Evolutionary conservation across 176 grass and related monocot genomes (phyloP).

Genomic region (Tillandsia fasciculata): DNA sequence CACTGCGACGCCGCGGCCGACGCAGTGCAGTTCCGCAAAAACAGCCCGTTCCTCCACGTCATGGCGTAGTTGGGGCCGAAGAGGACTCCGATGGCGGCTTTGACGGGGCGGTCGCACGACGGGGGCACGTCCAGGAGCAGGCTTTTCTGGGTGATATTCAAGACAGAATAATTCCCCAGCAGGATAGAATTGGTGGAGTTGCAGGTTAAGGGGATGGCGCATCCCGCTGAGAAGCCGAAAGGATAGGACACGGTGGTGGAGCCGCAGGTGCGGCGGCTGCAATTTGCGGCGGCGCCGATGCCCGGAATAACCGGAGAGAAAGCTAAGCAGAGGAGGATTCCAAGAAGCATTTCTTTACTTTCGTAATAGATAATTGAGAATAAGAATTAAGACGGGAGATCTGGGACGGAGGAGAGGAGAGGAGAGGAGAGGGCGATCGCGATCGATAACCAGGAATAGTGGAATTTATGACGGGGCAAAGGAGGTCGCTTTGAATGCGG

Average conservation of each 20-base stretch:
- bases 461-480: not conserved
- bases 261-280: conserved; percentile 31
- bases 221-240: conserved; percentile 47
- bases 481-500: not conserved
- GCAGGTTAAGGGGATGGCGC: conserved; percentile 31
- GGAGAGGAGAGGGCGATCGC: not conserved
- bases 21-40: conserved; percentile 15
- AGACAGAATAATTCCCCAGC: conserved; percentile 6
- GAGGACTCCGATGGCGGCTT: not conserved
- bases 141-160: conserved; percentile 13
- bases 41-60: conserved; percentile 23
- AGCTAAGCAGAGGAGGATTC: conserved; percentile 14
- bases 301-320: not conserved
- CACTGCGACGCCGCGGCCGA: rapidly evolving
- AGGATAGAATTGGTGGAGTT: not conserved
- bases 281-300: not conserved
- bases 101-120: conserved; percentile 26
- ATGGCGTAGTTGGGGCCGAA: conserved; percentile 30
- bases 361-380: too few relatives aligned
- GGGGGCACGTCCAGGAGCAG: conserved; percentile 11
- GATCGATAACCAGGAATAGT: not conserved
- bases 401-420: not conserved
- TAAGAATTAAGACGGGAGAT: not conserved
- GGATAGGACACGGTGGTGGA: conserved; percentile 22
- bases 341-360: conserved; percentile 4